phyloP scores from a whole-genome alignment of 148 eudicot species.

The Rhododendron simsii region DNA sequence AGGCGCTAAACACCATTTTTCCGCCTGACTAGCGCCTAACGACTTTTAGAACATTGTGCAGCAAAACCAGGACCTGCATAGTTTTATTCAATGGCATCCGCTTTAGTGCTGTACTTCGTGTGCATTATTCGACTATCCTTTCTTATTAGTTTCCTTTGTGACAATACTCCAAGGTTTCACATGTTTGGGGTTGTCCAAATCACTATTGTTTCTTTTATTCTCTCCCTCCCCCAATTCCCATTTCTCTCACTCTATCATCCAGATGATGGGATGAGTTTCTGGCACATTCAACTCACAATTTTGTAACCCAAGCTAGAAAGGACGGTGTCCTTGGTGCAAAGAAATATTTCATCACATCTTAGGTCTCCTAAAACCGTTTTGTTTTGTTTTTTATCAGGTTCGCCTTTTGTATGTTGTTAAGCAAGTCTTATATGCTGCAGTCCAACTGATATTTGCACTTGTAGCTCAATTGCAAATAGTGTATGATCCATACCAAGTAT shows the following conservation, averaged over 20 bases:
- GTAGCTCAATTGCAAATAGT: neutral
- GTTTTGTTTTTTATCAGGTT: neutral
- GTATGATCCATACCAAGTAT: no score
- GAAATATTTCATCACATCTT: neutral
- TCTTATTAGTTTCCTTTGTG: neutral
- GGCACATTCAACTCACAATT: neutral
- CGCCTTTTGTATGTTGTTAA: neutral
- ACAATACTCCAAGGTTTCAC: neutral
- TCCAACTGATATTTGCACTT: neutral
- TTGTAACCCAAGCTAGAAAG: neutral
- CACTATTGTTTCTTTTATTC: no score
- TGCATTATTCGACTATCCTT: neutral
- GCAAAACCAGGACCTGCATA: neutral
- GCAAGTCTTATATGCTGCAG: no score
- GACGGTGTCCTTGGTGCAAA: neutral
- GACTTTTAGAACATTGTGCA: no score
- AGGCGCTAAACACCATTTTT: no score
- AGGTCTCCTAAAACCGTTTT: neutral
- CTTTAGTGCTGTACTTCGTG: neutral
- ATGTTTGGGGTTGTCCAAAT: neutral
- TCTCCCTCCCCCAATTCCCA: no score
- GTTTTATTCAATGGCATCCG: neutral
- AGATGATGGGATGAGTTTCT: no score
- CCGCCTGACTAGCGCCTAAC: no score
- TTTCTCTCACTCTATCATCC: neutral